Base-by-base conservation (phyloP, 768 basidiomycete genomes). In the Pulveroboletus sp. region DNA sequence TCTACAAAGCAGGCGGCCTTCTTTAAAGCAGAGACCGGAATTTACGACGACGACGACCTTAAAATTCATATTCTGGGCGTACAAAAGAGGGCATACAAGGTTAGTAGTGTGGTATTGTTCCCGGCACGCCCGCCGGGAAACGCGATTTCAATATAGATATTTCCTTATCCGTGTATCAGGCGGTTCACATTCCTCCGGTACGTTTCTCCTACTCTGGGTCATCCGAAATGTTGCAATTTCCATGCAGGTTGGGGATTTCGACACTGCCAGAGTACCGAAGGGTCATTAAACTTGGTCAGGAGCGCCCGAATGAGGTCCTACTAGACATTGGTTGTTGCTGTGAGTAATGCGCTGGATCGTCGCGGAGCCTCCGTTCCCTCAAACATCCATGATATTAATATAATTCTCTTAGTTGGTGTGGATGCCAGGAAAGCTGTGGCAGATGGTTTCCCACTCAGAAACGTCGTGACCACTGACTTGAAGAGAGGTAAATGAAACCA, bases 251-350 rank as follows among this genome's bases (percentile, higher is more conserved):
- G 13, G 52, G 50, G 9, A 54, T 59, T 3, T 26, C 47, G 16
- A 24, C n/a, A 0, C 49, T 40, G 2, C 55, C 51, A 4, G 49
- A 43, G 7, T 69, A 68, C 40, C 24, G 58, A 16, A 30, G 37
- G 2, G 49, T 72, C 12, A 60, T 76, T 8, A 59, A 63, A 27
- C 60, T 76, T 6, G 74, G 69, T 7, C 63, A 56, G 41, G 68
- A 70, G 23, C 69, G 69, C 29, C 30, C 54, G 6, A 61, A 64
- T 6, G 69, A 69, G 1, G 63, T 77, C 12, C 59, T 75, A 16
- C 64, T 78, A 6, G 76, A 78, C 31, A 61, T 75, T 7, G 75
- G 73, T 2, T 73, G 74, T 53, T 74, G 74, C 53, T 65, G 74
- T 76, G 53, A 49, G 70, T 60, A 20, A 31, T n/a, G 7, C 31